These are phyloP conservation scores for Furcasterigmium sp. DNA, from an alignment of 2,329 filamentous ascomycete species.

Conservation along the genomic window DNA sequence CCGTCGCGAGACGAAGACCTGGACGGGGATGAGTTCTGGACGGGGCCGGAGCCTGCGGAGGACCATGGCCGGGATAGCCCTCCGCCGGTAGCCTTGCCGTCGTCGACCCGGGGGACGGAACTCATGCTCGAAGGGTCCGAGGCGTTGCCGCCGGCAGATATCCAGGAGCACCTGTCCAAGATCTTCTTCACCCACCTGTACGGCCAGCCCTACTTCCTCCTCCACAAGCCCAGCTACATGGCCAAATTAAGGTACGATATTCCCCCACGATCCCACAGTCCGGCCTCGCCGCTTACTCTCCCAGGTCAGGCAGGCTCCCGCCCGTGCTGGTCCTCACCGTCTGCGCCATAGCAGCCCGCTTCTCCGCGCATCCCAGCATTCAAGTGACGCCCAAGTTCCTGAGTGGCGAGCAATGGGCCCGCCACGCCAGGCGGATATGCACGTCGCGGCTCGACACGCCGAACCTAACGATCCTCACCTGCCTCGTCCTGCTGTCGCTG, in stretches of 20 bases:
- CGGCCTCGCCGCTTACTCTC: conserved; percentile 4
- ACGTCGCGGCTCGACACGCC: conserved; percentile 86
- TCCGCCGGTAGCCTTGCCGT: conserved; percentile 55
- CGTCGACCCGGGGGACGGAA: conserved; percentile 69
- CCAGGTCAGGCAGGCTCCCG: conserved; percentile 69
- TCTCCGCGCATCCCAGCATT: conserved; percentile 82
- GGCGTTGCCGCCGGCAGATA: conserved; percentile 74
- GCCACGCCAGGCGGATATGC: conserved; percentile 79
- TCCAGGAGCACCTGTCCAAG: conserved; percentile 90
- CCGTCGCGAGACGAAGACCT: conserved; percentile 63
- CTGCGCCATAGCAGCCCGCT: conserved; percentile 91
- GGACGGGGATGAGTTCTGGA: conserved; percentile 33
- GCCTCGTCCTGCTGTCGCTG: conserved; percentile 79
- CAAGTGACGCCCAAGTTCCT: conserved; percentile 74
- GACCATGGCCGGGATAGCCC: conserved; percentile 41
- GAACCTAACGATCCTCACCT: conserved; percentile 92
- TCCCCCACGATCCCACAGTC: too few species aligned
- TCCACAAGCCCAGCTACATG: conserved; percentile 98
- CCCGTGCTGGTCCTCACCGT: conserved; percentile 91
- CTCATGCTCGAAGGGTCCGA: conserved; percentile 77
- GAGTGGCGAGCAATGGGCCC: conserved; percentile 87
- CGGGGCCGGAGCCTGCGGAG: conserved; percentile 45
- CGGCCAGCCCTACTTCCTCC: conserved; percentile 86
- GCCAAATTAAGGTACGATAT: conserved; percentile 63
- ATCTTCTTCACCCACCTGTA: conserved; percentile 96